Percentiles rank a stretch among this genome's conserved stretches.
phyloP scores from a whole-genome alignment of 768 basidiomycete genomes.

The Boletus patriciae region DNA sequence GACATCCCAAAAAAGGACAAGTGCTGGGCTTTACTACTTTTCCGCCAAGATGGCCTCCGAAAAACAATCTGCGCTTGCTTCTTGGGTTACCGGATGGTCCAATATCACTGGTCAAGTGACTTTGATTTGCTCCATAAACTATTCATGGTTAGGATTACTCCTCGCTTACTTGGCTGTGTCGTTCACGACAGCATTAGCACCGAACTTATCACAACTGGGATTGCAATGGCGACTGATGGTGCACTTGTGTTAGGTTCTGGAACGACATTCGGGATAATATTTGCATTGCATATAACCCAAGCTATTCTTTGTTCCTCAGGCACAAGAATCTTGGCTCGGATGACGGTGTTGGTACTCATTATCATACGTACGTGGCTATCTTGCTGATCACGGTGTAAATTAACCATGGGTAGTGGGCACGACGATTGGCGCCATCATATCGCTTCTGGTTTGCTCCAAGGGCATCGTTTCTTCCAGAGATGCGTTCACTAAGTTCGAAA shows the following conservation, averaged over 20 bases:
- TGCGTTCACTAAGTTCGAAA: constrained; percentile 27
- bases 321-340: constrained; percentile 24
- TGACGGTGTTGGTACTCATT: constrained; percentile 16
- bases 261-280: constrained; percentile 23
- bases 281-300: constrained; percentile 18
- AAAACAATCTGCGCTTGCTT: constrained; percentile 26
- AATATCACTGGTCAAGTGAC: constrained; percentile 29
- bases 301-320: constrained; percentile 24
- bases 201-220: constrained; percentile 19
- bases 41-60: constrained; percentile 29
- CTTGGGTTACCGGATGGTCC: constrained; percentile 33
- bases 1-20: constrained; percentile 14
- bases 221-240: constrained; percentile 26
- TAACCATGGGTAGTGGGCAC: constrained; percentile 17
- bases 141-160: constrained; percentile 15
- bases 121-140: constrained; percentile 26
- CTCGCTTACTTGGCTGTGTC: neutral
- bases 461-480: constrained; percentile 16
- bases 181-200: constrained; percentile 9
- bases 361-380: constrained; percentile 14
- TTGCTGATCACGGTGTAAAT: neutral
- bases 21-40: constrained; percentile 30
- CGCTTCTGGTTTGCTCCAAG: constrained; percentile 19
- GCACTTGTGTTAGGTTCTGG: constrained; percentile 19
- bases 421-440: constrained; percentile 15